Conservation (phyloP, 2,329 filamentous ascomycete genomes). For the Rasamsonia emersonii region DNA sequence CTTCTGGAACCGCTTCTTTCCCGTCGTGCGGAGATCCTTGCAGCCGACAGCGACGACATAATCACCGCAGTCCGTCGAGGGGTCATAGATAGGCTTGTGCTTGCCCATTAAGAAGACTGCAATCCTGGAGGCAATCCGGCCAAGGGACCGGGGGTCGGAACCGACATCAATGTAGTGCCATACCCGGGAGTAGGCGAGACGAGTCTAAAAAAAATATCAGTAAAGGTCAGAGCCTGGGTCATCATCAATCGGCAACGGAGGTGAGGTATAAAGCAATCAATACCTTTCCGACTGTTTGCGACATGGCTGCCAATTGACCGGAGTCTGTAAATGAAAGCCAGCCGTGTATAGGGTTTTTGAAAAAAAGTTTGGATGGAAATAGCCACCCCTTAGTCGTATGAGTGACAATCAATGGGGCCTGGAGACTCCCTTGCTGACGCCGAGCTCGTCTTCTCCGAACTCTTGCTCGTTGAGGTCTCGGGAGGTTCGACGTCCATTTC, state of each 20-base stretch:
- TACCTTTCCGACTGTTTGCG: conserved; percentile 39
- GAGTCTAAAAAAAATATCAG: conserved; percentile 64
- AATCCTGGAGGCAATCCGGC: conserved; percentile 80
- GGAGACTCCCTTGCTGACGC: no score
- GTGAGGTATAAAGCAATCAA: conserved; percentile 1
- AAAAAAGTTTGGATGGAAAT: no score
- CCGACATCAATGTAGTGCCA: conserved; percentile 84
- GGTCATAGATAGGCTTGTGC: conserved; percentile 96
- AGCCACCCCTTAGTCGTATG: no score
- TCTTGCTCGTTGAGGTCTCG: no score
- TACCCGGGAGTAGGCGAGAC: conserved; percentile 88
- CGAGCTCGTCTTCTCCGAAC: no score
- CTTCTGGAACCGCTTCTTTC: conserved; percentile 89
- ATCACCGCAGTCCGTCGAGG: conserved; percentile 96
- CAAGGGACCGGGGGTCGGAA: conserved; percentile 67
- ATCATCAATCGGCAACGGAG: no score
- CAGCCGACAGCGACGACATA: conserved; percentile 94
- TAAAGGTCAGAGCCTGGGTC: no score
- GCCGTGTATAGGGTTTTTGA: no score
- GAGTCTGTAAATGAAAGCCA: conserved; percentile 6
- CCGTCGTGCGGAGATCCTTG: conserved; percentile 75
- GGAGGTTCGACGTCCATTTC: neutral
- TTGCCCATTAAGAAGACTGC: conserved; percentile 91
- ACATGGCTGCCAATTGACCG: conserved; percentile 27
- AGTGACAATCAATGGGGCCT: no score